These are phyloP conservation scores for Citrus inodora DNA, from an alignment of 345 rosid species.

Conservation along the genomic window DNA sequence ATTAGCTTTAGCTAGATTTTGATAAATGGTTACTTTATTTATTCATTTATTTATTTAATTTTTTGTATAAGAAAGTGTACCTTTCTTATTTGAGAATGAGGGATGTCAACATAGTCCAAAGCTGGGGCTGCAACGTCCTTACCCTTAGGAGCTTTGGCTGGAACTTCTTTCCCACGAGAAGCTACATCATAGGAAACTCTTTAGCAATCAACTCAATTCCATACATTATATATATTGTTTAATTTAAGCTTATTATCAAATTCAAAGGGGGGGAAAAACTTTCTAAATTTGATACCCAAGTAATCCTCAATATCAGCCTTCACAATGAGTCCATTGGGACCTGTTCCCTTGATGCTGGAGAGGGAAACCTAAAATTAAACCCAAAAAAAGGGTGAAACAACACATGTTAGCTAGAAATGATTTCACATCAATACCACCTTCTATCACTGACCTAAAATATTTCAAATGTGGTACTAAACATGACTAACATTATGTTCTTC, in stretches of 20 bases:
- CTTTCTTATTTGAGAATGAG: conserved; percentile 95
- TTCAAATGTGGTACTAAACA: background rate
- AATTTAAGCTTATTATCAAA: background rate
- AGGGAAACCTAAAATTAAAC: conserved; percentile 54
- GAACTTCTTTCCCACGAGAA: conserved; percentile 64
- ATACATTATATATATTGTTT: background rate
- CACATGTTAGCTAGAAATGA: conserved; percentile 3
- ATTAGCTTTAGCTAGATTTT: conserved; percentile 12
- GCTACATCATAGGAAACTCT: conserved; percentile 38
- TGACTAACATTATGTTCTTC: conserved; percentile 71
- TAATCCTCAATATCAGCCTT: conserved; percentile 93
- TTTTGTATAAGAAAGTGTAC: conserved; percentile 22
- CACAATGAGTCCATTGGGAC: conserved; percentile 80
- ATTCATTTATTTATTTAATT: no score
- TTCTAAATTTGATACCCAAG: conserved; percentile 50
- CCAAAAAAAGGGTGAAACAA: conserved; percentile 7
- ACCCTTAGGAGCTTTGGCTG: conserved; percentile 48
- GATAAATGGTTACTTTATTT: background rate
- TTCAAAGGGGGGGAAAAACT: background rate
- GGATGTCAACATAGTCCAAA: conserved; percentile 84
- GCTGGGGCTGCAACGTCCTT: conserved; percentile 43
- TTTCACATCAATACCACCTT: background rate
- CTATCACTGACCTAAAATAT: background rate
- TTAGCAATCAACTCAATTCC: conserved; percentile 9
- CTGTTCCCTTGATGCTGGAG: conserved; percentile 87